Base-by-base conservation (phyloP, 495 filamentous ascomycete species). In the Aspergillus carlsbadensis region DNA sequence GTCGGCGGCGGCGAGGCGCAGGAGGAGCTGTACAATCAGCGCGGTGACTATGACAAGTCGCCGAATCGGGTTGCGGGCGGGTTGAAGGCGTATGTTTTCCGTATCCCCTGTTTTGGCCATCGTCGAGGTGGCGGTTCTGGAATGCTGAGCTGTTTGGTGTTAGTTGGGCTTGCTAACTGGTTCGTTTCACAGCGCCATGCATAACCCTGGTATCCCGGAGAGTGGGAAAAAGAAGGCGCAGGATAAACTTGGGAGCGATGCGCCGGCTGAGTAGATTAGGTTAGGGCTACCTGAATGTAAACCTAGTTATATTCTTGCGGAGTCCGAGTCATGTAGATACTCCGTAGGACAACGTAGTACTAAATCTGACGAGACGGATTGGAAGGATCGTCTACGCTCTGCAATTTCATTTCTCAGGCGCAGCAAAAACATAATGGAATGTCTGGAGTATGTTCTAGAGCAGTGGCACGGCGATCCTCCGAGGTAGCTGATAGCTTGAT, bases 1-100 rank as follows among this genome's bases (percentile, higher is more conserved):
- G 44, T 65, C 18, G 59, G 54, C 22, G 45, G 54, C 13, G 46
- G 59, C 17, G 40, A 60, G 56, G 43, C 54, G 0, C 53, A 49
- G 34, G 42, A 48, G 2, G 57, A 63, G 1, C 40, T 59, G 3
- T 37, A 63, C 13, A 22, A 40, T 2, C 20, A 42, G n/a, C 34
- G 46, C 14, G 46, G 46, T 3, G 52, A 54, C 36, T 24, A 31
- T 6, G 37, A 57, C 39, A 60, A 65, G 39, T 54, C 60, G 18
- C 63, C 57, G 7, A 59, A 24, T 6, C 46, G 60, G 14, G 53
- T 63, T 1, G 56, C 60, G 8, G 63, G 52, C 3, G 63, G 63
- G 5, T 34, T 60, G 24, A 65, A 65, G 44, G 63, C 63, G 63
- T 65, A 46, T 18, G 59, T 45, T 3, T 10, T 6, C 8, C 17